Percentiles rank a stretch among this genome's conserved stretches.
Conservation (phyloP, 75 land plant species). For the Pinus tabuliformis region DNA sequence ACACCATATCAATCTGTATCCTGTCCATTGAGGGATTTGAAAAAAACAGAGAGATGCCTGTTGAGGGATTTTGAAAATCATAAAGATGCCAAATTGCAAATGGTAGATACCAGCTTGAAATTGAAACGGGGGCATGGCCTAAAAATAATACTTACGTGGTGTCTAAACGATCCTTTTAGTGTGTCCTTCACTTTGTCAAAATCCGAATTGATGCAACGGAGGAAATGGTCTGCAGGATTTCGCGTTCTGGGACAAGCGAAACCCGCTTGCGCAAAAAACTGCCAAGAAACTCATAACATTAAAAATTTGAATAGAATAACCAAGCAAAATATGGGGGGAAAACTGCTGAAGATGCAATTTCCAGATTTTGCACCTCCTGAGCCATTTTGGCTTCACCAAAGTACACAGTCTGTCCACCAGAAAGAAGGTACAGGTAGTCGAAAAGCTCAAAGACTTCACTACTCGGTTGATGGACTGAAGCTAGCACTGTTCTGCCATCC, state of each 20-base stretch:
- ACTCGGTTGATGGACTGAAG: constrained; percentile 75
- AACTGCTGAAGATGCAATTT: background rate
- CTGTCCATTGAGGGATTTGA: no score
- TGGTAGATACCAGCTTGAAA: no score
- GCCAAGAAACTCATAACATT: background rate
- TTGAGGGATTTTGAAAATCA: background rate
- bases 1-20: no score
- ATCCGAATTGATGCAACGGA: constrained; percentile 40
- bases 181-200: constrained; percentile 38
- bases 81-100: background rate
- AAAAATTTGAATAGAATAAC: no score
- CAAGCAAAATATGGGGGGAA: background rate
- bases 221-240: constrained; percentile 38
- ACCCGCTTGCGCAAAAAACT: constrained; percentile 33
- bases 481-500: constrained; percentile 62
- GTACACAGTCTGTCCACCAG: constrained; percentile 55
- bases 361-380: background rate
- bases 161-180: constrained; percentile 36
- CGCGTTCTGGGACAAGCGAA: constrained; percentile 24
- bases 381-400: constrained; percentile 38
- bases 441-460: constrained; percentile 68
- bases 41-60: no score
- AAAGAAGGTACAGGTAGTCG: constrained; percentile 51
- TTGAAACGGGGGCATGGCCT: no score
- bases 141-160: constrained; percentile 11